Evolutionary conservation across 306 rosid species (phyloP).

Genomic region (Vicia faba): DNA sequence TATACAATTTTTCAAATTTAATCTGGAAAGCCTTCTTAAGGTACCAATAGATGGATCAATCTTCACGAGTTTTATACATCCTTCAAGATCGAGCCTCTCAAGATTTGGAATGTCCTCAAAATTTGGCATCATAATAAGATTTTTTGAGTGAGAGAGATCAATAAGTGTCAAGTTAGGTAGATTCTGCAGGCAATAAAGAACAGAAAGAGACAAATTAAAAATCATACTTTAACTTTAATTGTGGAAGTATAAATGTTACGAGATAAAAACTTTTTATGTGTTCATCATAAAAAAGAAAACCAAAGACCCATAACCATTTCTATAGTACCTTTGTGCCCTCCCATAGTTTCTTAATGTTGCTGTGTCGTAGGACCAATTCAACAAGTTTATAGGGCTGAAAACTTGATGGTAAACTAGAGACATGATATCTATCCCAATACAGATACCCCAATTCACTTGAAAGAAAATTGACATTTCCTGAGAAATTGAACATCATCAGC

Average conservation of each 20-base stretch:
- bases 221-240: background rate
- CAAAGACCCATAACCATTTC: too few relatives aligned
- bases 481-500: background rate
- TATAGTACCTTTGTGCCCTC: slow-evolving; percentile 26
- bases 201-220: background rate
- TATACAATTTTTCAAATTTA: slow-evolving; percentile 22
- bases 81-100: slow-evolving; percentile 20
- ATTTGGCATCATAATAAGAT: slow-evolving; percentile 26
- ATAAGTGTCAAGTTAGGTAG: background rate
- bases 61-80: slow-evolving; percentile 18
- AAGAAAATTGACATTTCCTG: slow-evolving; percentile 1
- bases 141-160: slow-evolving; percentile 12
- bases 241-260: background rate
- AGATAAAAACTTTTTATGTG: background rate
- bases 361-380: background rate
- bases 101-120: slow-evolving; percentile 20
- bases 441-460: slow-evolving; percentile 9
- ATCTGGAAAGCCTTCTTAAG: background rate
- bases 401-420: slow-evolving; percentile 19
- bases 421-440: background rate
- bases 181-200: background rate
- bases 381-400: slow-evolving; percentile 18
- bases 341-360: slow-evolving; percentile 25
- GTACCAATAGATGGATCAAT: slow-evolving; percentile 27
- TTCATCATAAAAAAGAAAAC: background rate